Percentiles rank a stretch among this genome's conserved stretches.
Conservation (phyloP, 306 rosid species). For the Prosopis cineraria region DNA sequence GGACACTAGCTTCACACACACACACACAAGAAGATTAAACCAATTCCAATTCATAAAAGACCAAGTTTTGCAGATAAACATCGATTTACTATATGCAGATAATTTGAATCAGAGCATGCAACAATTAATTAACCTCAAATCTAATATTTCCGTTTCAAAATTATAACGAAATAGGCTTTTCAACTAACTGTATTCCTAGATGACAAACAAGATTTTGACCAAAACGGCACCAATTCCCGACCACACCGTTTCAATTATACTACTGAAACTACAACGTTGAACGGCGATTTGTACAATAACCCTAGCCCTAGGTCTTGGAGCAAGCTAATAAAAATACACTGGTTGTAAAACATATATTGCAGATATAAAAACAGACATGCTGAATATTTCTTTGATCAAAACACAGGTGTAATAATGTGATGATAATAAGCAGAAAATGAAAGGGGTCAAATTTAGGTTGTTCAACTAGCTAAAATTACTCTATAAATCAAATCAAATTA, state of each 20-base stretch:
- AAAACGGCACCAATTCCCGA: not conserved
- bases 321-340: not conserved
- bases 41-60: not conserved
- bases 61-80: not conserved
- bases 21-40: too few species aligned
- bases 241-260: not conserved
- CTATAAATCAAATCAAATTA: conserved; percentile 8
- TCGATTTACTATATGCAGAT: too few species aligned
- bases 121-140: not conserved
- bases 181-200: not conserved
- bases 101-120: not conserved
- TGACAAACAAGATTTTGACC: not conserved
- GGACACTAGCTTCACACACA: too few species aligned
- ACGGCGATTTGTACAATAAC: conserved; percentile 43
- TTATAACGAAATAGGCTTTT: not conserved
- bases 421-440: conserved; percentile 10
- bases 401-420: conserved; percentile 18
- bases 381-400: not conserved
- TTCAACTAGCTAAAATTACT: not conserved
- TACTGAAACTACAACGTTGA: not conserved
- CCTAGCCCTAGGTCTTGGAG: conserved; percentile 64
- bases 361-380: too few species aligned
- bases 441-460: not conserved
- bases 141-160: not conserved
- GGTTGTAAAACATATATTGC: not conserved